Conservation (phyloP, 2,329 filamentous ascomycete genomes). For the Fusarium austroafricanum region DNA sequence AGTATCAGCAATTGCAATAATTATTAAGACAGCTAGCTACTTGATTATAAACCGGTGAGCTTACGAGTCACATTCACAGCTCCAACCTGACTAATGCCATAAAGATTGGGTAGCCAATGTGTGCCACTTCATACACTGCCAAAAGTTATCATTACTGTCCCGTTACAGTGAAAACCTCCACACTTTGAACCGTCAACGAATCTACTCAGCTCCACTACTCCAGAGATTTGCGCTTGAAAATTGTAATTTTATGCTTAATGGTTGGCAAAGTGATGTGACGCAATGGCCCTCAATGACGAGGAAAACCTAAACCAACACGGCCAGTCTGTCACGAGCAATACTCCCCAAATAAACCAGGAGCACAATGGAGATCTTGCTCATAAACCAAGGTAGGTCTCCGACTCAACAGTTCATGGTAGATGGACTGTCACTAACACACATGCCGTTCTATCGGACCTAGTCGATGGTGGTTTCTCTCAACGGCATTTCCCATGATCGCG, state of each 20-base stretch:
- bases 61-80: too few species aligned
- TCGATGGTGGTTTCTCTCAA: background rate
- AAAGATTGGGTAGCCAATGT: too few species aligned
- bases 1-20: too few species aligned
- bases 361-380: background rate
- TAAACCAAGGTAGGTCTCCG: background rate
- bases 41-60: too few species aligned
- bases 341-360: background rate
- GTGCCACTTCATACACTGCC: too few species aligned
- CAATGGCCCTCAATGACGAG: background rate
- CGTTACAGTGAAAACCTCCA: too few species aligned
- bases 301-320: background rate
- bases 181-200: too few species aligned
- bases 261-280: background rate
- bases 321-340: background rate
- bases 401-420: background rate
- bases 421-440: background rate
- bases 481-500: conserved; percentile 2
- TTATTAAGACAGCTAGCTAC: too few species aligned
- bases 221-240: background rate
- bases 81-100: too few species aligned
- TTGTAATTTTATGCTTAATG: background rate
- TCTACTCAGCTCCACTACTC: background rate
- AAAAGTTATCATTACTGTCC: too few species aligned
- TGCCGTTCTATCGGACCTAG: background rate